Base-by-base conservation (phyloP, 345 rosid genomes). In the Citrus australasica region DNA sequence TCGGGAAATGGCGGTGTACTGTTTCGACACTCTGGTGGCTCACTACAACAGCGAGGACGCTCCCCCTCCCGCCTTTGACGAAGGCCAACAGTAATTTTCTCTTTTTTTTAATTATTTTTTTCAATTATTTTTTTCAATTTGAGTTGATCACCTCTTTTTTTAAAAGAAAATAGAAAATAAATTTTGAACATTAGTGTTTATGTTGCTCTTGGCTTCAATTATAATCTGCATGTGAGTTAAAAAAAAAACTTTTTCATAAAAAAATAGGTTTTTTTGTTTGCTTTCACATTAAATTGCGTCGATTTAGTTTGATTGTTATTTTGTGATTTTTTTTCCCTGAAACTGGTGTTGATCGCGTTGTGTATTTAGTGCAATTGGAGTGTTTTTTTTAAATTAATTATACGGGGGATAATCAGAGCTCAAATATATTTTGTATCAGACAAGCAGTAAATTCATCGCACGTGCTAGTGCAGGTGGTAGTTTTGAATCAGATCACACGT, bases 1-100 rank as follows among this genome's bases (percentile, higher is more conserved):
- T 77, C 88, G 76, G 86, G 99, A 96, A 74, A 96, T 96, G 99
- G 99, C 89, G n/a, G 98, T 92, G 9, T 96, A 90, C 82, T 96
- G 99, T 87, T 96, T 96, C 85, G 99, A 93, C 83, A 91, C 89
- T 75, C 87, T 96, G 74, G 89, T 96, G 74, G 90, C 98, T 85
- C 95, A 96, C 89, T 96, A 89, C 90, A 96, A 86, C 89, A 85
- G 88, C 79, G 88, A 92, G 83, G 93, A 92, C 46, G 77, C 92
- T 82, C 97, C 98, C 25, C 90, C 94, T 82, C 94, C 99, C 59
- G 91, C 93, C 78, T 96, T 96, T 82, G 94, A 88, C 2, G 98
- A 89, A 53, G 97, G 89, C 76, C 90, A 93, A 79, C 92, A 92
- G 98, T 94, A 86, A 62, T 76, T 66, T 9, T 70, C 71, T 64